Evolutionary conservation across 1,284 basidiomycete genomes (phyloP), one percentile per base, ranked within the genome.

Genomic region (Malassezia yamatoensis): DNA sequence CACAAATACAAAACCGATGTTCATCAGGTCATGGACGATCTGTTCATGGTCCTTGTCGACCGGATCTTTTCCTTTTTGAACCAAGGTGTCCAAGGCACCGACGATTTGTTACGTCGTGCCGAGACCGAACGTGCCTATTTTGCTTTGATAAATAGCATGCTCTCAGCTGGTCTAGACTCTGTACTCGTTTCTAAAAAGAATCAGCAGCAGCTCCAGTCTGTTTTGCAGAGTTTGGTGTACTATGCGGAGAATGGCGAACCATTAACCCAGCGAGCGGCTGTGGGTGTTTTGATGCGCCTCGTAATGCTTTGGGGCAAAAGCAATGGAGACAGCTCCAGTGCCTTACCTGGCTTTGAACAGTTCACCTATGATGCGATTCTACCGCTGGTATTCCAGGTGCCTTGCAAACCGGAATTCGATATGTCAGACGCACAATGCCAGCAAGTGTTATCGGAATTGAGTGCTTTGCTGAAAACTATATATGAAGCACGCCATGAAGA

Each of bases 51-150:
- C 1, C 79, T 99, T 61, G 85, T 85, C 59, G 79, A 84, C 15
- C 88, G 96, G 65, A 87, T 96, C 58, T 85, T 85, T 45, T 80
- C 81, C 49, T 79, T 94, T 49, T 79, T 99, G 56, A 83, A 86
- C 33, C 85, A 87, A 61, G 87, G 90, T 0, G 81, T 86, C 49
- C 82, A 83, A 6, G 93, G 91, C 8, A 96, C 93, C 7, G 94
- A 98, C 73, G 94, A 96, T 64, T 81, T 84, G 51, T 78, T 89
- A 33, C 80, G 83, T 13, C 88, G 90, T 61, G 76, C 80, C n/a
- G 87, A 91, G 60, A 88, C 90, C 39, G 90, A 90, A 74, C 86
- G 86, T 59, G 86, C 89, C 8, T 98, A 96, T 74, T 83, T 98
- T 56, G 80, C 80, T 12, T 81, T 98, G 60, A 80, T 98, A 59